phyloP scores from a whole-genome alignment of 2,329 filamentous ascomycete species.

The Emergomyces orientalis region DNA sequence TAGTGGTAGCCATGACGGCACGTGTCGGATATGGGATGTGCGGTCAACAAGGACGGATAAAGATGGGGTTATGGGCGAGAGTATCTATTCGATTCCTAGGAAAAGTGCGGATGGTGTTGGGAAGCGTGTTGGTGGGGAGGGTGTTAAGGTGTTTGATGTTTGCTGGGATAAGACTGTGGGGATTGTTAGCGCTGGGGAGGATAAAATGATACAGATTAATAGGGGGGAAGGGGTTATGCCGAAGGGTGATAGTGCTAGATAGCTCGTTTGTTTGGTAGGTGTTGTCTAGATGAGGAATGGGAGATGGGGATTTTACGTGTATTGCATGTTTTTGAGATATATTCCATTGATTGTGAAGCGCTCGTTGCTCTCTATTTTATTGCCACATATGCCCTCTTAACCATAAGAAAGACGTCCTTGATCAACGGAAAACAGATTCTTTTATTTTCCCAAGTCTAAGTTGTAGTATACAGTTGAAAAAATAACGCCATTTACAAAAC shows the following conservation, averaged over 20 bases:
- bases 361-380: neutral
- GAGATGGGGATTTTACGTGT: constrained; percentile 8
- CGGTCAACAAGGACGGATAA: constrained; percentile 54
- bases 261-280: constrained; percentile 13
- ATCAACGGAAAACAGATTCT: neutral
- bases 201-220: constrained; percentile 91
- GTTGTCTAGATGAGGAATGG: neutral
- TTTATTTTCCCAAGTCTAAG: constrained; percentile 14
- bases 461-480: constrained; percentile 6
- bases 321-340: constrained; percentile 19
- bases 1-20: constrained; percentile 85
- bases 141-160: constrained; percentile 82
- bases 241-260: constrained; percentile 22
- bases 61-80: constrained; percentile 56
- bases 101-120: constrained; percentile 59
- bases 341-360: neutral
- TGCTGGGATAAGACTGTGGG: constrained; percentile 78
- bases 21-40: constrained; percentile 88
- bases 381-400: neutral
- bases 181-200: constrained; percentile 85
- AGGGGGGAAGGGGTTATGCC: constrained; percentile 46
- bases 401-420: neutral
- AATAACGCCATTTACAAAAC: constrained; percentile 4
- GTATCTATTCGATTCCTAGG: constrained; percentile 65
- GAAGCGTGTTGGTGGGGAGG: constrained; percentile 62